Base-by-base conservation (phyloP, 176 grass and related monocot species). In the Pontederia paniculata region DNA sequence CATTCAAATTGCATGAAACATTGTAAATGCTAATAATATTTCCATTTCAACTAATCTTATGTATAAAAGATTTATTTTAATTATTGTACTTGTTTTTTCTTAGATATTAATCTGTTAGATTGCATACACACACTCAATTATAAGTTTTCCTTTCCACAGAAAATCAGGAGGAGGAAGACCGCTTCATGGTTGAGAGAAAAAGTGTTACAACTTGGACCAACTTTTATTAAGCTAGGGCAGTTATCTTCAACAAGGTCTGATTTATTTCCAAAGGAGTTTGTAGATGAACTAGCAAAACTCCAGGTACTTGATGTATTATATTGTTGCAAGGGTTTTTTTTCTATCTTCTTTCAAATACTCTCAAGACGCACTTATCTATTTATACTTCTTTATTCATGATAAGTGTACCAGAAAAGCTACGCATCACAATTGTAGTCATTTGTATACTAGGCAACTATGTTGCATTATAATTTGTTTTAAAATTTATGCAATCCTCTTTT, bases 141-240 rank as follows among this genome's bases (percentile, higher is more conserved):
- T n/a, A n/a, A 23, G 12, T 12, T 43, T 70, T 62, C 47, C 31
- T 52, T 78, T 55, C 52, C 45, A 67, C 76, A 96, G 90, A 86
- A 86, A 89, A 69, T 68, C 56, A 84, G 90, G 57, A 83, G 74
- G 57, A 60, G 45, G 44, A 86, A 74, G 58, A 86, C 85, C 64
- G 90, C 85, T 67, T 72, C 85, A 71, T 96, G 90, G 90, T 75
- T 96, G 73, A 96, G 82, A 81, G 82, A 96, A 58, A 76, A 86
- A 89, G 82, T 89, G 42, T 69, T 96, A 60, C 82, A 96, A 69
- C 90, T 96, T 55, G 90, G 90, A 17, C 90, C 90, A 62, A 89
- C 85, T 28, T 96, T 96, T 69, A 96, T 96, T 60, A 96, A 96
- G 70, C 77, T 96, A 49, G 91, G 91, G 60, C 91, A 96, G 76